Conservation (phyloP, 192 early-diverging fungal species). For the Coemansia sp. region DNA sequence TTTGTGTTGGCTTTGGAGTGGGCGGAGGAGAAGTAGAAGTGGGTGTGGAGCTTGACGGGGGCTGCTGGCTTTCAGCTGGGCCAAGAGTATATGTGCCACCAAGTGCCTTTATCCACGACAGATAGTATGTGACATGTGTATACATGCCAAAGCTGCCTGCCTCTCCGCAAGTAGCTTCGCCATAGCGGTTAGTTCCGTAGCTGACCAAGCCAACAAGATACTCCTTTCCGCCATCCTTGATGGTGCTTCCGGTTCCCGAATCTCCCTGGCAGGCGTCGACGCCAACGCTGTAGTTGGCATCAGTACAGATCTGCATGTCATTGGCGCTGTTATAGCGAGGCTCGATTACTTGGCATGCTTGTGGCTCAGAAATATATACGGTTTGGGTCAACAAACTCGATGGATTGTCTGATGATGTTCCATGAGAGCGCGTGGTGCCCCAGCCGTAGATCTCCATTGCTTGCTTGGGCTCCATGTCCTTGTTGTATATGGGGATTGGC, state of each 20-base stretch:
- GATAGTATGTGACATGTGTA: constrained; percentile 27
- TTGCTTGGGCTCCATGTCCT: constrained; percentile 16
- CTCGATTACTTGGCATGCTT: constrained; percentile 41
- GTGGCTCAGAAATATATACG: constrained; percentile 31
- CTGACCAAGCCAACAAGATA: constrained; percentile 49
- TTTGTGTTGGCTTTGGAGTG: constrained; percentile 2
- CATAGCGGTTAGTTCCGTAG: constrained; percentile 29
- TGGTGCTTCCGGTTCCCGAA: constrained; percentile 38
- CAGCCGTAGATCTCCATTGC: constrained; percentile 43
- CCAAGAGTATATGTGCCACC: constrained; percentile 13
- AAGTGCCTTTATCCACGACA: constrained; percentile 33
- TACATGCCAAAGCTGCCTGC: constrained; percentile 50
- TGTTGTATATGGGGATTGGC: constrained; percentile 21
- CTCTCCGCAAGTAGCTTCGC: constrained; percentile 41
- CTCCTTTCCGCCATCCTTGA: constrained; percentile 10
- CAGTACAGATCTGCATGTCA: constrained; percentile 31
- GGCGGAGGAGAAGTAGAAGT: constrained; percentile 3
- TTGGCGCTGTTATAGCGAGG: constrained; percentile 26
- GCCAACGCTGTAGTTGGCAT: constrained; percentile 44
- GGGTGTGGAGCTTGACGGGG: background rate
- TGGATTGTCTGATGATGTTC: constrained; percentile 15
- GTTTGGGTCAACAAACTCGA: constrained; percentile 23
- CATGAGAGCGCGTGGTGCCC: constrained; percentile 34
- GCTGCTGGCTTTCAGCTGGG: background rate
- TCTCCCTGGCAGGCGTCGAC: constrained; percentile 50